These are phyloP conservation scores for Articulospora tetracladia DNA, from an alignment of 495 filamentous ascomycete species.

Conservation along the genomic window DNA sequence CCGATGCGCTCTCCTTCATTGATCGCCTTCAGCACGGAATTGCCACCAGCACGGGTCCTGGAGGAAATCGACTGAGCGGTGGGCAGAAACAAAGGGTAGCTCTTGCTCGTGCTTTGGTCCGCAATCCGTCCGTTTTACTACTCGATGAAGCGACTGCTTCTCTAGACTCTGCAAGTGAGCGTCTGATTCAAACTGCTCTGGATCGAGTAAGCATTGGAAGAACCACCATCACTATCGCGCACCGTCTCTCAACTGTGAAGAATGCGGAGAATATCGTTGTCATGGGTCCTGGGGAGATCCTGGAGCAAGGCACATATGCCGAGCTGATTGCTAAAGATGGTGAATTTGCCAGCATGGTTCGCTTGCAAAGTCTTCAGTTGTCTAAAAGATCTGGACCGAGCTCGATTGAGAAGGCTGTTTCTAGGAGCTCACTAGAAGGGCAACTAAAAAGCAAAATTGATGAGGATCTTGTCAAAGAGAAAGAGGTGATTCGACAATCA, in stretches of 20 bases:
- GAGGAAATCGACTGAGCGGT: slow-evolving; percentile 37
- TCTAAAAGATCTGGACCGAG: no score
- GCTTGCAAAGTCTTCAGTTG: slow-evolving; percentile 41
- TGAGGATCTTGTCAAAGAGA: no score
- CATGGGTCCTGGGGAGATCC: slow-evolving; percentile 49
- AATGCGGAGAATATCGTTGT: slow-evolving; percentile 60
- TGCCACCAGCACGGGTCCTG: slow-evolving; percentile 43
- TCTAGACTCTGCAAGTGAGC: slow-evolving; percentile 67
- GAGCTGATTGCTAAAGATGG: slow-evolving; percentile 37
- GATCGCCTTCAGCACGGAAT: slow-evolving; percentile 40
- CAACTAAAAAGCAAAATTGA: no score
- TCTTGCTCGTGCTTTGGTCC: slow-evolving; percentile 63
- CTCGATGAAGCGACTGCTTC: slow-evolving; percentile 75
- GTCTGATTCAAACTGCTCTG: slow-evolving; percentile 65
- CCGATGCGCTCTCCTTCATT: slow-evolving; percentile 44
- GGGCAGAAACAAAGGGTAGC: slow-evolving; percentile 62
- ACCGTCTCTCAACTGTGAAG: slow-evolving; percentile 55
- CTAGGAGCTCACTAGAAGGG: no score
- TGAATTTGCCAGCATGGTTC: slow-evolving; percentile 1
- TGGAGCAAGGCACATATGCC: slow-evolving; percentile 53
- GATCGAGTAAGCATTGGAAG: slow-evolving; percentile 52
- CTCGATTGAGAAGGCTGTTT: background rate
- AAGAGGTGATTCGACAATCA: no score
- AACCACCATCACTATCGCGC: slow-evolving; percentile 57
- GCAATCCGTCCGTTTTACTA: slow-evolving; percentile 63